A percentile compares a stretch with the other conserved stretches of the same genome.
Evolutionary conservation across 2,329 filamentous ascomycete species (phyloP).

Genomic region (Neocatenulostroma microsporum): DNA sequence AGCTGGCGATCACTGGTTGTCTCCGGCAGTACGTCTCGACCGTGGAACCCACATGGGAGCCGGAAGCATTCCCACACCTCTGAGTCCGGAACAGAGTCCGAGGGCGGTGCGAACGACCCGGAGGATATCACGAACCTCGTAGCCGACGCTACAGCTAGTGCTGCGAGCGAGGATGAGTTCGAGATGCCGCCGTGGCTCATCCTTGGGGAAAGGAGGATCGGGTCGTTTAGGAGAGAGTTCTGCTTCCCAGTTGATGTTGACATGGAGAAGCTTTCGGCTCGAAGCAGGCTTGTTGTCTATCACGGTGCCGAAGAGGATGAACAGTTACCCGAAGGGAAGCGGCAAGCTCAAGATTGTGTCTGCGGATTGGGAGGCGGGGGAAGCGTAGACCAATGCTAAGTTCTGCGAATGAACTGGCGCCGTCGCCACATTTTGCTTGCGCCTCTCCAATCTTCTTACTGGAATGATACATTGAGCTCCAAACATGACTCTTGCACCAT

Average conservation of each 20-base stretch:
- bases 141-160: no score
- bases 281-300: conserved; percentile 9
- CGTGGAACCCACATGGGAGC: not conserved
- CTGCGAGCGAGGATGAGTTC: not conserved
- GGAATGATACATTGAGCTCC: no score
- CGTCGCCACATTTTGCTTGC: no score
- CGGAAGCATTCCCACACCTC: no score
- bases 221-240: conserved; percentile 12
- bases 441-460: no score
- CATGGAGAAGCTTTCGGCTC: conserved; percentile 6
- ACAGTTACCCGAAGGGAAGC: conserved; percentile 8
- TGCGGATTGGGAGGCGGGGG: no score
- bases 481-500: no score
- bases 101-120: not conserved
- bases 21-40: conserved; percentile 5
- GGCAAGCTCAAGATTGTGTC: conserved; percentile 10
- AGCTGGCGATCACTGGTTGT: conserved; percentile 8
- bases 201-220: conserved; percentile 7
- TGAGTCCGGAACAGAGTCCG: no score
- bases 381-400: no score
- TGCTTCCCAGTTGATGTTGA: conserved; percentile 13
- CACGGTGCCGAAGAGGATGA: conserved; percentile 10
- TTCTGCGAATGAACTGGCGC: no score
- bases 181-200: conserved; percentile 6
- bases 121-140: not conserved